phyloP scores from a whole-genome alignment of 148 eudicot species.

The Spergularia bocconei region DNA sequence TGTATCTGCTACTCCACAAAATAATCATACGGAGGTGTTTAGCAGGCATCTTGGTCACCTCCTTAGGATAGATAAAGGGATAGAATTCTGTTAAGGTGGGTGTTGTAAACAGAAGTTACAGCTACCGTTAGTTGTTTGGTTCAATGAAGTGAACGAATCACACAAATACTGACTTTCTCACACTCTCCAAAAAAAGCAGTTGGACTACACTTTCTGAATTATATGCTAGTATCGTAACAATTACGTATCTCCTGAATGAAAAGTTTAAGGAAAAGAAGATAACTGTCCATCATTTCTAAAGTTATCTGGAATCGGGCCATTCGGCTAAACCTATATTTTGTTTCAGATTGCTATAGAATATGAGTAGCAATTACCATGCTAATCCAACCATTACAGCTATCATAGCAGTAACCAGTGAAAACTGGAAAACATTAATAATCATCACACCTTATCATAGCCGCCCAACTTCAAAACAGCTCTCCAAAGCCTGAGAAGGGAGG shows the following conservation, averaged over 20 bases:
- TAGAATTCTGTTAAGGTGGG: neutral
- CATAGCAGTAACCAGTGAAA: neutral
- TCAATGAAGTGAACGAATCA: neutral
- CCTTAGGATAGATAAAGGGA: neutral
- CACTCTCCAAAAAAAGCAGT: too few relatives aligned
- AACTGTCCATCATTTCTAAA: too few relatives aligned
- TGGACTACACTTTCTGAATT: too few relatives aligned
- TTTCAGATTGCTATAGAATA: too few relatives aligned
- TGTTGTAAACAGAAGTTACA: neutral
- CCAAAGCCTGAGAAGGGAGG: constrained; percentile 56
- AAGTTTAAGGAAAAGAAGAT: too few relatives aligned
- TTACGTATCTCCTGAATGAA: too few relatives aligned
- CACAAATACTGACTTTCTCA: too few relatives aligned
- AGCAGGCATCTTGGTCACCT: neutral
- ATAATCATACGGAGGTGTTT: neutral
- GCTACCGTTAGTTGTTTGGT: neutral
- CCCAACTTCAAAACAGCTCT: constrained; percentile 75
- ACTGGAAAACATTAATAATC: neutral
- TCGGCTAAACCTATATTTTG: too few relatives aligned
- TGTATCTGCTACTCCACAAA: neutral
- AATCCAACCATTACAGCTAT: neutral
- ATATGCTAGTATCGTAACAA: too few relatives aligned
- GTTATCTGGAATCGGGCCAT: too few relatives aligned
- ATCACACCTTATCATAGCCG: constrained; percentile 86
- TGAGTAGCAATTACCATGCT: neutral